phyloP scores from a whole-genome alignment of 805 yeast genomes.

The Nakazawaea ishiwadae region DNA sequence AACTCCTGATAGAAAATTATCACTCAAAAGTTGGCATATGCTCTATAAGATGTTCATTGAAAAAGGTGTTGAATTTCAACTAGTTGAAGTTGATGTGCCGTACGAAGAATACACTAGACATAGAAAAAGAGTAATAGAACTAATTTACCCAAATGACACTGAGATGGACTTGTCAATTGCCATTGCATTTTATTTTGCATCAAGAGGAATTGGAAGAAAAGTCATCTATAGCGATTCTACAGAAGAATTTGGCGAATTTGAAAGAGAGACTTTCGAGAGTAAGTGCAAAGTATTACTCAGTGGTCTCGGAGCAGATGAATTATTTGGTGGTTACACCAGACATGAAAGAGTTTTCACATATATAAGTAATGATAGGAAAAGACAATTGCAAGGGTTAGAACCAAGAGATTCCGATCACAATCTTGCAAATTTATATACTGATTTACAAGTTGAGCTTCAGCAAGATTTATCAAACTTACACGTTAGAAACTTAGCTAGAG shows the following conservation, averaged over 20 bases:
- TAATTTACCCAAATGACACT: conserved; percentile 81
- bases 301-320: conserved; percentile 96
- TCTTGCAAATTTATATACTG: conserved; percentile 22
- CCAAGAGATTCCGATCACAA: conserved; percentile 16
- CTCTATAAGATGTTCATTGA: conserved; percentile 40
- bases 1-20: conserved; percentile 86
- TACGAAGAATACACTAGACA: conserved; percentile 58
- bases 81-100: conserved; percentile 70
- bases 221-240: conserved; percentile 16
- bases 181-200: conserved; percentile 90
- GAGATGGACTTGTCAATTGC: conserved; percentile 97
- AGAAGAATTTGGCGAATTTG: conserved; percentile 12
- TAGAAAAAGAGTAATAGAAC: conserved; percentile 45
- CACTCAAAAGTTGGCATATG: conserved; percentile 54
- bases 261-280: conserved; percentile 35
- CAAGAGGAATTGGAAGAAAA: conserved; percentile 46
- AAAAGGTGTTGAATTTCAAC: conserved; percentile 31
- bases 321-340: conserved; percentile 93
- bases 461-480: conserved; percentile 72
- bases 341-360: conserved; percentile 52
- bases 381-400: conserved; percentile 18
- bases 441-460: conserved; percentile 55
- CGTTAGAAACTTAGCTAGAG: conserved; percentile 81
- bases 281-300: conserved; percentile 70
- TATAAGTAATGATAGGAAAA: conserved; percentile 20